Evolutionary conservation across 768 basidiomycete species (phyloP).

Genomic region (Ephemerocybe angulata): DNA sequence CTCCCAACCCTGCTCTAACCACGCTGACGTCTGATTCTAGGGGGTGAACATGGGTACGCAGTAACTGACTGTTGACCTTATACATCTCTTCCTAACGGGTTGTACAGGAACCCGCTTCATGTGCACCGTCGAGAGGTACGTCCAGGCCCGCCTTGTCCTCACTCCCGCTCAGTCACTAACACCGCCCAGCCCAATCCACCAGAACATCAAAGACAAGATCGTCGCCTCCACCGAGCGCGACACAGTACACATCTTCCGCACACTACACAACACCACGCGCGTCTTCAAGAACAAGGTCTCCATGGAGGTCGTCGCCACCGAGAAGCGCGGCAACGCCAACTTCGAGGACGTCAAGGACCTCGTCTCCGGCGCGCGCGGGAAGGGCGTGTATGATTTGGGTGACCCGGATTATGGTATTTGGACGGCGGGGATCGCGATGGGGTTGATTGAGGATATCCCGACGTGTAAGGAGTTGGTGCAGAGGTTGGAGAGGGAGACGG

Average conservation of each 20-base stretch:
- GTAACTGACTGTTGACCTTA: neutral
- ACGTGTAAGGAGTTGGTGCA: conserved; percentile 70
- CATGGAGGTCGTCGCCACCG: conserved; percentile 79
- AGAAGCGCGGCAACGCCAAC: conserved; percentile 78
- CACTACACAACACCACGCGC: conserved; percentile 77
- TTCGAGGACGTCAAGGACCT: conserved; percentile 82
- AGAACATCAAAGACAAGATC: conserved; percentile 87
- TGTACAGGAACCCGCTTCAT: conserved; percentile 77
- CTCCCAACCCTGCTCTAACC: neutral
- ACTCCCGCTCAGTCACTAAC: too few species aligned
- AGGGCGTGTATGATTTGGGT: conserved; percentile 75
- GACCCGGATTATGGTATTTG: conserved; percentile 88
- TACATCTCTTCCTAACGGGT: neutral
- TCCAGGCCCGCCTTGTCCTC: neutral
- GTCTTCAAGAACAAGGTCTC: conserved; percentile 85
- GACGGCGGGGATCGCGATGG: conserved; percentile 63
- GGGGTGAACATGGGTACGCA: conserved; percentile 82
- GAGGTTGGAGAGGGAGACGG: conserved; percentile 71
- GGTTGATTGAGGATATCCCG: conserved; percentile 80
- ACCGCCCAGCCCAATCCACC: conserved; percentile 69
- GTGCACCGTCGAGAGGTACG: conserved; percentile 81
- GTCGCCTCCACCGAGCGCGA: conserved; percentile 79
- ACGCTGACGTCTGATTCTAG: conserved; percentile 30
- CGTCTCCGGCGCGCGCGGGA: conserved; percentile 68
- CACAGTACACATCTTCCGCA: conserved; percentile 88